Conservation (phyloP, 495 filamentous ascomycete genomes). For the Aspergillus nidulans region DNA sequence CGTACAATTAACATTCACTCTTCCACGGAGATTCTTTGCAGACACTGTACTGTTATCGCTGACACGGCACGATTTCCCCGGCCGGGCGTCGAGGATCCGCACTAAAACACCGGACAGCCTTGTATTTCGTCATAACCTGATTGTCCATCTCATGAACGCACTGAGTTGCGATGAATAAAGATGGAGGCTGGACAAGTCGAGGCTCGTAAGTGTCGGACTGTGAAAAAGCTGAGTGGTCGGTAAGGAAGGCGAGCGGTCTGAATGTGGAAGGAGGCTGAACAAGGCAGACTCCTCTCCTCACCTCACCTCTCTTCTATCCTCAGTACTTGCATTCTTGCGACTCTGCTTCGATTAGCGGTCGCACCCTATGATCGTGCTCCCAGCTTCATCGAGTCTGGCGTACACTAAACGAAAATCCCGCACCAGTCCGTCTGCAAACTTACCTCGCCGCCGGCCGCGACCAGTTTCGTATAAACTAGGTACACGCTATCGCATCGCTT, state of each 20-base stretch:
- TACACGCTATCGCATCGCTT: background rate
- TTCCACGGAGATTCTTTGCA: background rate
- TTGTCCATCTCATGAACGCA: background rate
- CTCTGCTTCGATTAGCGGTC: background rate
- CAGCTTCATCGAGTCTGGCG: background rate
- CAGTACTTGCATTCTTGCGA: background rate
- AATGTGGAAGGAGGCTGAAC: background rate
- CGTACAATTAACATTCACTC: background rate
- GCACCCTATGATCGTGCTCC: background rate
- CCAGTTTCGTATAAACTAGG: background rate
- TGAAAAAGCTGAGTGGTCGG: background rate
- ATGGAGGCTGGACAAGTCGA: background rate
- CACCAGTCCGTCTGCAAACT: background rate
- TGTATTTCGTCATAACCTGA: background rate
- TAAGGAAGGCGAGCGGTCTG: background rate
- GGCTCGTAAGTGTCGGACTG: background rate
- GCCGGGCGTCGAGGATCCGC: conserved; percentile 7
- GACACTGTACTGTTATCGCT: background rate
- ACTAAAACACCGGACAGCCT: conserved; percentile 4
- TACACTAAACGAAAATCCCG: conserved; percentile 6
- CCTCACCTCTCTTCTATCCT: too few species aligned
- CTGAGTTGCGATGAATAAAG: background rate
- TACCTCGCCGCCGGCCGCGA: background rate
- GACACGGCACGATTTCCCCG: conserved; percentile 7
- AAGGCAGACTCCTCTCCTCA: conserved; percentile 1